Evolutionary conservation across 2,329 filamentous ascomycete species (phyloP).

Genomic region (Microdochium nivale): DNA sequence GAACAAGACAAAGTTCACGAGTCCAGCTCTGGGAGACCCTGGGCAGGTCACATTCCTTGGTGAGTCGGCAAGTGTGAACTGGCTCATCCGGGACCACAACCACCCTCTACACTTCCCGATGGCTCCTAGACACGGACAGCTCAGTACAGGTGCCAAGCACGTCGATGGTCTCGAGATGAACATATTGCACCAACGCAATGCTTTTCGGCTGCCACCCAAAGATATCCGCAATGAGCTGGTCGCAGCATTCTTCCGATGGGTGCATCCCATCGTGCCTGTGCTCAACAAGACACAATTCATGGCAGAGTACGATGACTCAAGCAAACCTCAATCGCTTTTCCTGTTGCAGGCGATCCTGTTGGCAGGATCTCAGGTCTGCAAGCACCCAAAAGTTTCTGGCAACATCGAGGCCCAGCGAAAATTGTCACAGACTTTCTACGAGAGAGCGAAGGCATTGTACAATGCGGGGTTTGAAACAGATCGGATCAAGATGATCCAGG

Average conservation of each 20-base stretch:
- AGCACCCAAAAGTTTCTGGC: constrained; percentile 89
- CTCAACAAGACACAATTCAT: constrained; percentile 93
- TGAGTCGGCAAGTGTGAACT: constrained; percentile 91
- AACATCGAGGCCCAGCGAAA: constrained; percentile 90
- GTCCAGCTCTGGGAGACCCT: constrained; percentile 91
- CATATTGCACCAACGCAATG: constrained; percentile 84
- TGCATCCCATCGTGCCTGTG: constrained; percentile 87
- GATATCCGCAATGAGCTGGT: constrained; percentile 89
- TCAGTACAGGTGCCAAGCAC: constrained; percentile 77
- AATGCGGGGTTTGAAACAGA: constrained; percentile 98
- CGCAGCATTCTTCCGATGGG: constrained; percentile 92
- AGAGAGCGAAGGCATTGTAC: constrained; percentile 88
- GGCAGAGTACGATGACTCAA: constrained; percentile 81
- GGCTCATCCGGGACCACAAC: constrained; percentile 88
- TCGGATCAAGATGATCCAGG: constrained; percentile 91
- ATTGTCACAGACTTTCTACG: constrained; percentile 94
- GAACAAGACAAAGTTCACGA: constrained; percentile 95
- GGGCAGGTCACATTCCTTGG: constrained; percentile 89
- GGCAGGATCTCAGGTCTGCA: constrained; percentile 87
- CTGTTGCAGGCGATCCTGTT: constrained; percentile 83
- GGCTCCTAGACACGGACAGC: constrained; percentile 81
- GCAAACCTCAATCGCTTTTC: constrained; percentile 89
- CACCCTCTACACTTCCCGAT: constrained; percentile 92
- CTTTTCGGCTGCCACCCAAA: constrained; percentile 82
- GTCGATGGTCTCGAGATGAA: constrained; percentile 93